These are phyloP conservation scores for Leccinum uliginosum DNA, from an alignment of 768 basidiomycete species.

Conservation along the genomic window DNA sequence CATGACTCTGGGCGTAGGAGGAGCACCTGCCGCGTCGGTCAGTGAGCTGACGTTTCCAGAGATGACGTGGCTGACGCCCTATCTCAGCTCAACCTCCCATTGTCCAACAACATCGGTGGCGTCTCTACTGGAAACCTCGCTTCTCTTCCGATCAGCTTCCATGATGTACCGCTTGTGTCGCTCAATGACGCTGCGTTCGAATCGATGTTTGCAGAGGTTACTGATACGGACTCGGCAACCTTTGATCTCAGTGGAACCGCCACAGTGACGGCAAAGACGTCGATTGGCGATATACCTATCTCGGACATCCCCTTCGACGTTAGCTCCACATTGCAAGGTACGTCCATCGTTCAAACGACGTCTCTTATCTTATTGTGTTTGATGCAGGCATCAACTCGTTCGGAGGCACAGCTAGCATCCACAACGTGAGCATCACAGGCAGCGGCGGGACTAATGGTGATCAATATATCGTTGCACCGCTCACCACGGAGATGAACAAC, in stretches of 20 bases:
- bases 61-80: background rate
- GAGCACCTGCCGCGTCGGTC: slow-evolving; percentile 52
- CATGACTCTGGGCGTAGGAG: slow-evolving; percentile 46
- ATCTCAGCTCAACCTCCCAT: slow-evolving; percentile 48
- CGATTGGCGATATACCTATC: slow-evolving; percentile 65
- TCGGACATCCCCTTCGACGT: slow-evolving; percentile 61
- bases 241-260: slow-evolving; percentile 54
- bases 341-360: background rate
- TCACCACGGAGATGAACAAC: slow-evolving; percentile 57
- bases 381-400: slow-evolving; percentile 55
- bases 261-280: slow-evolving; percentile 54
- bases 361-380: background rate
- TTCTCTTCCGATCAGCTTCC: slow-evolving; percentile 53
- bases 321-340: slow-evolving; percentile 50
- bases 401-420: slow-evolving; percentile 45
- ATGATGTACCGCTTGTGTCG: slow-evolving; percentile 51
- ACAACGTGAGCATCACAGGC: slow-evolving; percentile 56
- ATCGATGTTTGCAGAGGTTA: slow-evolving; percentile 55
- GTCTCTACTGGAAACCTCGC: slow-evolving; percentile 70
- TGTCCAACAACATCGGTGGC: slow-evolving; percentile 46
- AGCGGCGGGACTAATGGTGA: slow-evolving; percentile 61
- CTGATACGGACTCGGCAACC: slow-evolving; percentile 40
- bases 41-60: slow-evolving; percentile 6
- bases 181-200: slow-evolving; percentile 52
- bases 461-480: slow-evolving; percentile 53